These are phyloP conservation scores for Pythium periplocum DNA, from an alignment of 352 stramenopile genomes.

Conservation along the genomic window DNA sequence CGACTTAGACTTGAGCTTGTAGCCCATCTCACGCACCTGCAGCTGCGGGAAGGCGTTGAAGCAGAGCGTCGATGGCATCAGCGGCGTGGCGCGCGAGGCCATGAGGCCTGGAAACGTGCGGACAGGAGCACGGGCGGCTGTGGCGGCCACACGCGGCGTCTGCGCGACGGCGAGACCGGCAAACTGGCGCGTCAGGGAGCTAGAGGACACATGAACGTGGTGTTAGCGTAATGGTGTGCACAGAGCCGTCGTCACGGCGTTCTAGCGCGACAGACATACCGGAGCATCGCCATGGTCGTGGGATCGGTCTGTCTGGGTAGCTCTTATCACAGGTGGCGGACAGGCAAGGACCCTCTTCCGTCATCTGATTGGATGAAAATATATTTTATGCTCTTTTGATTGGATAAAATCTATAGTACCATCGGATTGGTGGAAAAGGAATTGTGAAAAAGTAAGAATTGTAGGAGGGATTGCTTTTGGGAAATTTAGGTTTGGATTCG, in stretches of 20 bases:
- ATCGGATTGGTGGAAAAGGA: conserved; percentile 20
- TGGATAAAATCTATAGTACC: too few relatives aligned
- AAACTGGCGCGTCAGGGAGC: conserved; percentile 54
- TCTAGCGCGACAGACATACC: conserved; percentile 3
- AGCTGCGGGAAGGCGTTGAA: conserved; percentile 31
- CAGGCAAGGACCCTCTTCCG: too few relatives aligned
- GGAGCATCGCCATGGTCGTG: conserved; percentile 14
- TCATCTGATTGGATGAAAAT: conserved; percentile 25
- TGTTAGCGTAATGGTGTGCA: too few relatives aligned
- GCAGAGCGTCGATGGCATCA: conserved; percentile 23
- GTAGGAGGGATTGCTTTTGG: too few relatives aligned
- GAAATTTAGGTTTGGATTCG: too few relatives aligned
- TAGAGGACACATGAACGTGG: conserved; percentile 4
- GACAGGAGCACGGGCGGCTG: conserved; percentile 8
- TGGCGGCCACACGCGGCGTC: conserved; percentile 22
- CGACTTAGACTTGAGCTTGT: conserved; percentile 83
- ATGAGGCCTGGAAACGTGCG: conserved; percentile 11
- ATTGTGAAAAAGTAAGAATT: neutral
- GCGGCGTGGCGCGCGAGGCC: conserved; percentile 10
- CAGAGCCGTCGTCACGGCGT: too few relatives aligned
- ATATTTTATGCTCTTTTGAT: conserved; percentile 4
- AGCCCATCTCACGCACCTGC: conserved; percentile 61
- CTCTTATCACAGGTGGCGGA: too few relatives aligned
- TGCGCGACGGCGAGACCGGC: conserved; percentile 36
- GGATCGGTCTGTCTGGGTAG: neutral